These are phyloP conservation scores for Pythium apleroticum DNA, from an alignment of 352 stramenopile species.

Conservation along the genomic window DNA sequence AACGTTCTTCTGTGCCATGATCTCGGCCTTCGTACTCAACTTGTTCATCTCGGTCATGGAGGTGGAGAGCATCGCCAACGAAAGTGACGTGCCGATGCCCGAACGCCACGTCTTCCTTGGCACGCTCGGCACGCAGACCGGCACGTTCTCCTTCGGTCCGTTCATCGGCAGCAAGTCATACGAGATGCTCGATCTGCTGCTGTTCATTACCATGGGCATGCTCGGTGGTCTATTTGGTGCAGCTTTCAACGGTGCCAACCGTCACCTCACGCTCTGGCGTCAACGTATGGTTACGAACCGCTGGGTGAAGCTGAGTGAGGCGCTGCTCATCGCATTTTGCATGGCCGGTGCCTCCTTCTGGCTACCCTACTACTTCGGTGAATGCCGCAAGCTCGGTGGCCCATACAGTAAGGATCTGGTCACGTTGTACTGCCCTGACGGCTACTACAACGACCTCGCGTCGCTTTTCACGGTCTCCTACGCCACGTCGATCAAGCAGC, in stretches of 20 bases:
- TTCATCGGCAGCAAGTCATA: slow-evolving; percentile 90
- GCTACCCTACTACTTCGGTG: slow-evolving; percentile 77
- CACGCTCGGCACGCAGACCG: slow-evolving; percentile 74
- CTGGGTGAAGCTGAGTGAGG: slow-evolving; percentile 65
- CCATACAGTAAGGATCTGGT: slow-evolving; percentile 85
- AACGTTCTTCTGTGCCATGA: slow-evolving; percentile 97
- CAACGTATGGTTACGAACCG: slow-evolving; percentile 61
- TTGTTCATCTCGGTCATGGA: slow-evolving; percentile 86
- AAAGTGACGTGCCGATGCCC: slow-evolving; percentile 23
- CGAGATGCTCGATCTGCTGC: slow-evolving; percentile 92
- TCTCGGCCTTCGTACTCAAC: slow-evolving; percentile 83
- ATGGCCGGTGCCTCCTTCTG: slow-evolving; percentile 76
- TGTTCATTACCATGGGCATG: slow-evolving; percentile 97
- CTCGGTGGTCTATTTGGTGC: slow-evolving; percentile 96
- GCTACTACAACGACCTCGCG: slow-evolving; percentile 97
- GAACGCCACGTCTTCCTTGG: slow-evolving; percentile 53
- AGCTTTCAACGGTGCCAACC: slow-evolving; percentile 96
- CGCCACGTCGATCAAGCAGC: slow-evolving; percentile 94
- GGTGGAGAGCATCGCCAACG: slow-evolving; percentile 35
- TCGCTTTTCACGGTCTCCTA: slow-evolving; percentile 96
- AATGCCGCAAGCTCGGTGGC: slow-evolving; percentile 48
- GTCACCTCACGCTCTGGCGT: slow-evolving; percentile 87
- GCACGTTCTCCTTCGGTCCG: slow-evolving; percentile 87
- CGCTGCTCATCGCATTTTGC: slow-evolving; percentile 58
- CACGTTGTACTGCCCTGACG: slow-evolving; percentile 93